Base-by-base conservation (phyloP, 2,329 filamentous ascomycete genomes). In the Penicillium verrucosum region DNA sequence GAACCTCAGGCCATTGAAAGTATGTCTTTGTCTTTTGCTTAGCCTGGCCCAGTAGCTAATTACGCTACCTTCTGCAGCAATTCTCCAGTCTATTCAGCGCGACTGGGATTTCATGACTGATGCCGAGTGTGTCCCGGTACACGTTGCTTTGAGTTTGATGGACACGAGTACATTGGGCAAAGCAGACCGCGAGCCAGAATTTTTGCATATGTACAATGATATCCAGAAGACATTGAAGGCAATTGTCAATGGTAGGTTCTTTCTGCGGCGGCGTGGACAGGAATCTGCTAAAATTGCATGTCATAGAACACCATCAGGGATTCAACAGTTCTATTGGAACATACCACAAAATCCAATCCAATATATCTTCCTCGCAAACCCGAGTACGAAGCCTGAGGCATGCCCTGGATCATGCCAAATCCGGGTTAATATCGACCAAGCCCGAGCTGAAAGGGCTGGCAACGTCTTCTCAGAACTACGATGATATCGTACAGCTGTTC, bases 311-410 rank as follows among this genome's bases (percentile, higher is more conserved):
- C 71, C 93, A 99, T 70, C 94, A 99, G 74, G 95, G 94, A 45
- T 99, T 99, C 82, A 99, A 97, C 77, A 96, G 91, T 74, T 97
- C 93, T 49, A 97, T 99, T 61, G 94, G 93, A 73, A 97, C 93
- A 21, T 99, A 97, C 71, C 95, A 99, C 80, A 97, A 96, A 75
- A 99, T 99, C 60, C 94, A 99, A 74, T 86, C 87, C 51, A 96
- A 91, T 75, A 94, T 99, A 63, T 89, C 93, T 67, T 81, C 85
- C 49, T 96, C 92, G 16, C 94, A 99, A 75, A 87, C 87, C 68
- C 86, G 91, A 58, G 90, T 99, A 52, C 86, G 93, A 57, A 80
- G 82, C 12, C 80, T 99, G 60, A 94, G 93, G 73, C 86, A 92
- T 56, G 91, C 90, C n/a, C 80, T 99, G 56, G 83, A 87, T 14